These are phyloP conservation scores for Tricholoma sp. DNA, from an alignment of 768 basidiomycete genomes.

Conservation along the genomic window DNA sequence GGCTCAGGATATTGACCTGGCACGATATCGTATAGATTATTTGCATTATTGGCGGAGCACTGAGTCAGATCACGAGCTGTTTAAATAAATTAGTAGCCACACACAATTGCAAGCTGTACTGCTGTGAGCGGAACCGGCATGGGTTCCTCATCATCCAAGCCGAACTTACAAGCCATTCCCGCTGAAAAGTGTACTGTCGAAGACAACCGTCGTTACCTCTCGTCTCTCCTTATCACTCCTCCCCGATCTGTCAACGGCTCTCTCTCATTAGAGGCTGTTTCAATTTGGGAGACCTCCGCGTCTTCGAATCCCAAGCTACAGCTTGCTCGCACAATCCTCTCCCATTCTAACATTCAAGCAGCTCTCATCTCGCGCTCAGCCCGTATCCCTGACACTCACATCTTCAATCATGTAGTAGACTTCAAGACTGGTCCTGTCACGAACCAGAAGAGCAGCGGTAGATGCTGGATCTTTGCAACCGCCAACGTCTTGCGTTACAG, in stretches of 20 bases:
- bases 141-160: conserved; percentile 26
- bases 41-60: too few species aligned
- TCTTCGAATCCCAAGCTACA: conserved; percentile 53
- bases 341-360: conserved; percentile 60
- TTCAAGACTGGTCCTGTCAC: conserved; percentile 83
- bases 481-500: conserved; percentile 82
- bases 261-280: conserved; percentile 51
- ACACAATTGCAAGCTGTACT: too few species aligned
- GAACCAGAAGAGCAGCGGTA: conserved; percentile 80
- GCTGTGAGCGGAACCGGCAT: too few species aligned
- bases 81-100: not conserved
- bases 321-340: conserved; percentile 73
- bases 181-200: conserved; percentile 31
- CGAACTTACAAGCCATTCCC: conserved; percentile 17
- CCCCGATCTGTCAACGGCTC: conserved; percentile 57
- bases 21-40: too few species aligned
- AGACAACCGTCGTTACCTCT: conserved; percentile 15
- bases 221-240: conserved; percentile 26
- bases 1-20: not conserved
- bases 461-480: conserved; percentile 96
- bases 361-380: conserved; percentile 63
- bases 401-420: conserved; percentile 79
- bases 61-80: not conserved
- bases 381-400: conserved; percentile 57
- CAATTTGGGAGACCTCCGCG: conserved; percentile 64